Base-by-base conservation (phyloP, 352 stramenopile species). In the Globisporangium emineosum region DNA sequence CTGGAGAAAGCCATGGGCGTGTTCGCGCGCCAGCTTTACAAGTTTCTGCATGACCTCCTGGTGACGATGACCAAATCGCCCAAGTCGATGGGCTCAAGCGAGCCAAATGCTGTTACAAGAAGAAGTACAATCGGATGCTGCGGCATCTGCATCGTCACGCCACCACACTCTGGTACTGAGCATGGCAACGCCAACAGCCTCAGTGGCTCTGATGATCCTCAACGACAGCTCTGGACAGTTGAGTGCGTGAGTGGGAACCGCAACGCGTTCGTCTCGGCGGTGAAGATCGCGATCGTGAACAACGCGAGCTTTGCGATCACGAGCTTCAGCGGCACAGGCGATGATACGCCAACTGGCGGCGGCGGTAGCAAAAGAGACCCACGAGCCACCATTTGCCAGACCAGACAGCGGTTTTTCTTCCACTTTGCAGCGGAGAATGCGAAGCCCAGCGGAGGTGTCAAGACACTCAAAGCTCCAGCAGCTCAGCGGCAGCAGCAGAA, bases 11-110 rank as follows among this genome's bases (percentile, higher is more conserved):
- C 71, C 25, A 86, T 88, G 75, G 59, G 57, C 30, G 71, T 81
- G 17, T 88, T 86, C 55, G 79, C 75, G 9, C 69, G 77, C 10
- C 79, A 83, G 30, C 62, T 85, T 40, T 53, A 80, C 43, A 81
- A 78, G 30, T 59, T 62, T 59, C 62, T 88, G 43, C 67, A 81
- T 19, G 73, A 86, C 17, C 32, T 66, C 19, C 40, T 47, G 40
- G 5, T 23, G 6, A 17, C 2, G 17, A 17, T 23, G 40, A 23
- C 3, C 40, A 23, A 47, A 21, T 64, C 59, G 3, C 21, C 55
- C 30, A 32, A 15, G 27, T 47, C 17, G 8, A 23, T 2, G 1
- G 40, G 40, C 17, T 47, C 40, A 5, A 47, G 40, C 40, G 40
- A 47, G 40, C 37, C 37, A 45, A 45, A n/a, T 17, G 15, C 15